Base-by-base conservation (phyloP, 2,329 filamentous ascomycete species). In the Fusarium clavum region DNA sequence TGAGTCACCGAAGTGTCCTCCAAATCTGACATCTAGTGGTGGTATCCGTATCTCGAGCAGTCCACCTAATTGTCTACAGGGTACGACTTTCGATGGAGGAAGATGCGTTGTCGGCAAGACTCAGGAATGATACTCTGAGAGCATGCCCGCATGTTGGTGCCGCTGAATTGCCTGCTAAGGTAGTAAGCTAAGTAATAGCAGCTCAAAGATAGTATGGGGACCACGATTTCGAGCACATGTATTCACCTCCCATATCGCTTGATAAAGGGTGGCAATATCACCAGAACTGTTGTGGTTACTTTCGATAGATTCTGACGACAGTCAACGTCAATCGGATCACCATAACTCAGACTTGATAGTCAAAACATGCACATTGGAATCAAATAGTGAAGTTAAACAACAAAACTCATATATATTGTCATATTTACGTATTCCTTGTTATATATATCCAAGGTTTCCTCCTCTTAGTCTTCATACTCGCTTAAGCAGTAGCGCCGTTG, bases 401-500 rank as follows among this genome's bases (percentile, higher is more conserved):
- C 32, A 44, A 10, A 12, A 14, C 46, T 30, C 18, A 62, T 46
- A 40, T 16, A 24, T 13, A 55, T 38, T 54, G 24, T n/a, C 41
- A 7, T 62, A 61, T 54, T 32, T 52, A 55, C 20, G 20, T 32
- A 27, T 40, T 25, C 30, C 18, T 54, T 46, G 20, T n/a, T 24
- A 25, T 16, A 34, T 6, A 2, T 29, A 18, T 20, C 14, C 32
- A 25, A 8, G 6, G 4, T 18, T 34, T 10, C 22, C 16, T 16
- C 3, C 27, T 22, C 56, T 13, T 22, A 16, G 18, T 38, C 10
- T 38, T 38, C 24, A 25, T 10, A 29, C 3, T 18, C 32, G 34
- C 34, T 53, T 43, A 53, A 53, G 49, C 34, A 10, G 47, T 34
- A 13, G 49, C 49, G 27, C 83, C 83, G 74, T 87, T 86, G 79